Percentiles rank a stretch among this genome's conserved stretches.
Evolutionary conservation across 345 rosid genomes (phyloP).

Genomic region (Eucalyptus rudis): DNA sequence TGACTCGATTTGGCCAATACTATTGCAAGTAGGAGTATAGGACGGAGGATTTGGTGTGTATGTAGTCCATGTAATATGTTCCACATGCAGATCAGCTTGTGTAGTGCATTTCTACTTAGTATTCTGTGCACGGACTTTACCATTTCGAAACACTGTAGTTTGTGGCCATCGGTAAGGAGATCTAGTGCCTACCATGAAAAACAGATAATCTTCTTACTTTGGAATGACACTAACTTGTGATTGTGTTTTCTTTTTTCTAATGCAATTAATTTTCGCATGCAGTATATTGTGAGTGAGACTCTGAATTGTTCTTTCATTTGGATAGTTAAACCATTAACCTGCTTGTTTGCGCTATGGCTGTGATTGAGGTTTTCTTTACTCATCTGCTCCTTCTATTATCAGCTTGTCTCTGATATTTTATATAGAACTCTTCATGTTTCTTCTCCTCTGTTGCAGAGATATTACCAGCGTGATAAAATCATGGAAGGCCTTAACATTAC

Average conservation of each 20-base stretch:
- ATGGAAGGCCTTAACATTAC: slow-evolving; percentile 65
- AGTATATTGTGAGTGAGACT: background rate
- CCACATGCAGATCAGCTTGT: background rate
- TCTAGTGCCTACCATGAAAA: background rate
- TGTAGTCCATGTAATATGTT: background rate
- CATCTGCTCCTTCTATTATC: background rate
- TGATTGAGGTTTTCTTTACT: background rate
- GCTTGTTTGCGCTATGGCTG: background rate
- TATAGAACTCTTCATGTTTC: background rate
- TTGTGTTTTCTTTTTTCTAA: background rate
- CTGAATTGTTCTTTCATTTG: background rate
- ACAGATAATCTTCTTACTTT: background rate
- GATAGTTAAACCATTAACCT: background rate
- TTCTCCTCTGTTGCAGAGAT: slow-evolving; percentile 22
- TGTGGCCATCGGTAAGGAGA: background rate
- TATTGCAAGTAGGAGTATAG: background rate
- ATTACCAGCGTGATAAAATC: slow-evolving; percentile 32
- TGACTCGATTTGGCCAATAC: background rate
- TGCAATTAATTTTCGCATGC: background rate
- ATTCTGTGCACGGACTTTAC: background rate
- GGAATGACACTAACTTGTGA: background rate
- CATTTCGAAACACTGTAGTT: background rate
- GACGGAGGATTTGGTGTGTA: background rate
- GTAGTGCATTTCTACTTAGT: background rate
- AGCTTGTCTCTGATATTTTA: background rate